A percentile compares a stretch with the other conserved stretches of the same genome.
These are phyloP conservation scores for Xylaria longipes DNA, from an alignment of 495 filamentous ascomycete genomes.

Conservation along the genomic window DNA sequence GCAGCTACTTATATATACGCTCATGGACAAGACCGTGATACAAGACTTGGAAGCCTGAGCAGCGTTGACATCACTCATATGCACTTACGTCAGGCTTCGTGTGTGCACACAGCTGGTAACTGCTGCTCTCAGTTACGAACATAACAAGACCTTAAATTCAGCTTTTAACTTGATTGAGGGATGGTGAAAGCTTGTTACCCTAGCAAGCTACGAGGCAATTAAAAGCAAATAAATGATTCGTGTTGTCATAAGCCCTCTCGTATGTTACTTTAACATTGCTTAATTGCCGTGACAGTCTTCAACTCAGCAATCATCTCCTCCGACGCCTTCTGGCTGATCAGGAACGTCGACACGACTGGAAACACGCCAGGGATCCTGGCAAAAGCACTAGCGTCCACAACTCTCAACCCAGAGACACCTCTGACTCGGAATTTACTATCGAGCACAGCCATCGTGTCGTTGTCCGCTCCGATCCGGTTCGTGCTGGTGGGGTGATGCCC, in stretches of 20 bases:
- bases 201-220: background rate
- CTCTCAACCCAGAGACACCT: slow-evolving; percentile 48
- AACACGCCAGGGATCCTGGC: slow-evolving; percentile 59
- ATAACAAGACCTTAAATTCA: background rate
- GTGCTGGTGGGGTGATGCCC: slow-evolving; percentile 55
- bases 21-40: too few relatives aligned
- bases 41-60: too few relatives aligned
- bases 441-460: slow-evolving; percentile 52
- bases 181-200: background rate
- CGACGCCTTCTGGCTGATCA: slow-evolving; percentile 66
- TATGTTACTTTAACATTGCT: slow-evolving; percentile 16
- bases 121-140: background rate
- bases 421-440: slow-evolving; percentile 51
- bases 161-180: background rate
- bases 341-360: slow-evolving; percentile 59
- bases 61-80: too few relatives aligned
- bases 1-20: too few relatives aligned
- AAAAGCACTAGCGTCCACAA: slow-evolving; percentile 58
- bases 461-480: slow-evolving; percentile 49
- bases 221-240: background rate
- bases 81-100: too few relatives aligned
- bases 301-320: slow-evolving; percentile 59
- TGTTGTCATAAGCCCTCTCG: background rate
- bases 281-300: background rate
- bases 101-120: background rate